Evolutionary conservation across 768 basidiomycete species (phyloP).

Genomic region (Butyriboletus loyo): DNA sequence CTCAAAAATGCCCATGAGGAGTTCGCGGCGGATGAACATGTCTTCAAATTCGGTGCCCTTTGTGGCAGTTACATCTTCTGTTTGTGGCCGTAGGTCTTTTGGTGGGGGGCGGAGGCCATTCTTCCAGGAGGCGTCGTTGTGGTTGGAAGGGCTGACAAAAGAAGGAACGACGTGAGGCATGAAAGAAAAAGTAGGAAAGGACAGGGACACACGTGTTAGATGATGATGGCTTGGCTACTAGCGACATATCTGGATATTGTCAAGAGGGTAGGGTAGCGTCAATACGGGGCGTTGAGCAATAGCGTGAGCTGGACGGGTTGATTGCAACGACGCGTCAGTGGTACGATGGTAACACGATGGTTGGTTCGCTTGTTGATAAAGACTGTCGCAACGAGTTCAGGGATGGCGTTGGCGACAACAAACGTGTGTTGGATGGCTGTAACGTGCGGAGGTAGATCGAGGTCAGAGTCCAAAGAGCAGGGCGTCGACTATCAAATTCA

Average conservation of each 20-base stretch:
- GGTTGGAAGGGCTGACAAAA: constrained; percentile 26
- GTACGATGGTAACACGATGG: constrained; percentile 15
- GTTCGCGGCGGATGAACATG: constrained; percentile 86
- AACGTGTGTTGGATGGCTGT: constrained; percentile 9
- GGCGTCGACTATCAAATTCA: constrained; percentile 27
- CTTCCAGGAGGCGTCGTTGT: constrained; percentile 57
- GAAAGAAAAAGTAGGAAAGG: neutral
- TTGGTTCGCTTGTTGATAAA: constrained; percentile 12
- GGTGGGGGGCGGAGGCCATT: constrained; percentile 75
- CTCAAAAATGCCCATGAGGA: constrained; percentile 99
- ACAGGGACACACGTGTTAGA: constrained; percentile 26
- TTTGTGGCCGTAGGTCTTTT: constrained; percentile 93
- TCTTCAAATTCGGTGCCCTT: constrained; percentile 97
- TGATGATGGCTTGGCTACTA: constrained; percentile 32
- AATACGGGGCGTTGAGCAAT: constrained; percentile 13
- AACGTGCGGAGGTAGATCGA: constrained; percentile 23
- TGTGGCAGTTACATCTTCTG: constrained; percentile 93
- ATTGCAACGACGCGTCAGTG: constrained; percentile 23
- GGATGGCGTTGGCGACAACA: constrained; percentile 11
- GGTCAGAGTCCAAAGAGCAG: constrained; percentile 30
- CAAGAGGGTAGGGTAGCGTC: constrained; percentile 6
- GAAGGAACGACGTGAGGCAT: constrained; percentile 1
- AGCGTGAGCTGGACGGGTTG: constrained; percentile 14
- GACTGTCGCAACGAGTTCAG: constrained; percentile 10
- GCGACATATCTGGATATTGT: constrained; percentile 26